These are phyloP conservation scores for Parasitella parasitica DNA, from an alignment of 371 early-diverging fungal genomes.

Conservation along the genomic window DNA sequence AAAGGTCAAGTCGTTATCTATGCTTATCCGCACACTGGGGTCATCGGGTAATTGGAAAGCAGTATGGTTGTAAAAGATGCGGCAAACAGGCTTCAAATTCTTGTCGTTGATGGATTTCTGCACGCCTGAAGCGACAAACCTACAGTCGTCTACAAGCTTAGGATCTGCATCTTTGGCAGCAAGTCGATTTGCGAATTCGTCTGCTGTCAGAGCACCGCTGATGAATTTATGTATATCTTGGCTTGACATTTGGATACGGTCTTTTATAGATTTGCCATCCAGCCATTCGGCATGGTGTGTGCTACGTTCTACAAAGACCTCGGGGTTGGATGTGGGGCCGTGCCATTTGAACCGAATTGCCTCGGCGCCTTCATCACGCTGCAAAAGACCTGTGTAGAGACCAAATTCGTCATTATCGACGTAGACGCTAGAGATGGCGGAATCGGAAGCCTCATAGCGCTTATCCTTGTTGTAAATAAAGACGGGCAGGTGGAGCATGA, in stretches of 20 bases:
- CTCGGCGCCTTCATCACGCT: constrained; percentile 93
- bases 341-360: constrained; percentile 95
- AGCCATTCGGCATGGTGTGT: constrained; percentile 96
- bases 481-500: constrained; percentile 95
- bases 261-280: constrained; percentile 89
- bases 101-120: constrained; percentile 75
- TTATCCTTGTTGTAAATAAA: constrained; percentile 75
- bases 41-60: constrained; percentile 98
- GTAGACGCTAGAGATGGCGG: constrained; percentile 89
- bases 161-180: constrained; percentile 72
- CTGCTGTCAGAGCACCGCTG: constrained; percentile 75
- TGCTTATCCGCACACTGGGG: constrained; percentile 88
- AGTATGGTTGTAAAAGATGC: constrained; percentile 96
- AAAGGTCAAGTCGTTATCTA: constrained; percentile 98
- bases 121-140: constrained; percentile 77
- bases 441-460: constrained; percentile 51
- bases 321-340: constrained; percentile 40
- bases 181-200: constrained; percentile 71
- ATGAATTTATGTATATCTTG: constrained; percentile 84
- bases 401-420: constrained; percentile 94
- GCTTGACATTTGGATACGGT: constrained; percentile 88
- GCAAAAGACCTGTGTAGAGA: constrained; percentile 89
- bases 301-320: constrained; percentile 93
- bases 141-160: constrained; percentile 72
- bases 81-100: constrained; percentile 72